These are phyloP conservation scores for Agapanthus africanus DNA, from an alignment of 106 monocot genomes.

Conservation along the genomic window DNA sequence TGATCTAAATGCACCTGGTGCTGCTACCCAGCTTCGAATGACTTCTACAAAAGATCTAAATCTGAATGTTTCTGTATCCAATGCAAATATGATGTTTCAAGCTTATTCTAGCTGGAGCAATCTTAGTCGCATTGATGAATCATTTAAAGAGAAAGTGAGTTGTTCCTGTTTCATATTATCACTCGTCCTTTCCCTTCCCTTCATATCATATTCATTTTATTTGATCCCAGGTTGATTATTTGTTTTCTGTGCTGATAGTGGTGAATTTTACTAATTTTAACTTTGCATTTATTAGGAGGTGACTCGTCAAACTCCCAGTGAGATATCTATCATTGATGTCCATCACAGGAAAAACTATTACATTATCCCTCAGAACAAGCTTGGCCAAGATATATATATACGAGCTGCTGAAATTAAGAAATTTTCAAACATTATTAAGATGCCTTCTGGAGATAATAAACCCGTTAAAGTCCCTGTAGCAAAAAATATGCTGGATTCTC, in stretches of 20 bases:
- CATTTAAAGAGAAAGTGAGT: slow-evolving; percentile 45
- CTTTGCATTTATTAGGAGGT: slow-evolving; percentile 39
- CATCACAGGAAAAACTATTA: slow-evolving; percentile 62
- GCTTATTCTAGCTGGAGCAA: slow-evolving; percentile 96
- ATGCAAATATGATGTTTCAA: slow-evolving; percentile 82
- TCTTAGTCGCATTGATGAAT: slow-evolving; percentile 47
- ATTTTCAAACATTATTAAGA: slow-evolving; percentile 51
- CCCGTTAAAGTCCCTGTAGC: slow-evolving; percentile 73
- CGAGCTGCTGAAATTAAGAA: slow-evolving; percentile 39
- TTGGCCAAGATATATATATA: slow-evolving; percentile 86
- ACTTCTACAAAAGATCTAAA: slow-evolving; percentile 71
- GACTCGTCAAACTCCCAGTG: slow-evolving; percentile 26
- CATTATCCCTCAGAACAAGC: slow-evolving; percentile 86
- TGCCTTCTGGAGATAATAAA: slow-evolving; percentile 80
- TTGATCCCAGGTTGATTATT: not conserved
- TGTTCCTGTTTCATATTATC: not conserved
- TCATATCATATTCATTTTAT: not conserved
- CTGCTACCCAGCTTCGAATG: slow-evolving; percentile 61
- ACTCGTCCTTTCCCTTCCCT: not conserved
- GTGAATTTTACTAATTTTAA: slow-evolving; percentile 4
- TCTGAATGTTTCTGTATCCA: slow-evolving; percentile 77
- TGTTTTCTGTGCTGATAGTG: not conserved
- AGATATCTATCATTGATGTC: slow-evolving; percentile 48
- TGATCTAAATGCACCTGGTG: slow-evolving; percentile 66
- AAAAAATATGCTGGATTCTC: slow-evolving; percentile 73